These are phyloP conservation scores for Neurospora sp. DNA, from an alignment of 495 filamentous ascomycete species.

Conservation along the genomic window DNA sequence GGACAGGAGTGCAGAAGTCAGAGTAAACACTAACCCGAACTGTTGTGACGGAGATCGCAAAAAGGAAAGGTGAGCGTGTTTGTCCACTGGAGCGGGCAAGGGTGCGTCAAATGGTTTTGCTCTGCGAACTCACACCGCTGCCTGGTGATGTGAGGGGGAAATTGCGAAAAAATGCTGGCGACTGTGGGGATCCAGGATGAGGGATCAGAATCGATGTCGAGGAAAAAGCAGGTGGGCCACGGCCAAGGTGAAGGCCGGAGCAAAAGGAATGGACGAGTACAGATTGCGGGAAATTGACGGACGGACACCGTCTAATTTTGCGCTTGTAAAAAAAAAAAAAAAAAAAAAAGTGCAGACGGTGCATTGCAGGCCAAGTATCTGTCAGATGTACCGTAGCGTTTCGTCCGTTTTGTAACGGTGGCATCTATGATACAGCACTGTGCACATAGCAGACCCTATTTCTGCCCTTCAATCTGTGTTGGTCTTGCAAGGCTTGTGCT, in stretches of 20 bases:
- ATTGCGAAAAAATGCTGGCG: not conserved
- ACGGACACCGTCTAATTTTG: not conserved
- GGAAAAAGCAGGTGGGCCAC: not conserved
- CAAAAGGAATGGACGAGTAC: not conserved
- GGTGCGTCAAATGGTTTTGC: slow-evolving; percentile 7
- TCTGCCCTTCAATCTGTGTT: not conserved
- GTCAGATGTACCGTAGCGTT: not conserved
- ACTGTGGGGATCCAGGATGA: not conserved
- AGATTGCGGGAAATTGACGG: not conserved
- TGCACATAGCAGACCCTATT: not conserved
- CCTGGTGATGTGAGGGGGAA: not conserved
- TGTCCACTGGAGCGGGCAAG: slow-evolving; percentile 2
- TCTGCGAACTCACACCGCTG: not conserved
- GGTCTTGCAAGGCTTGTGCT: not conserved
- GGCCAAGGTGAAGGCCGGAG: not conserved
- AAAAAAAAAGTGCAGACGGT: not conserved
- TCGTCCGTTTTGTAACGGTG: not conserved
- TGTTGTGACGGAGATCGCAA: slow-evolving; percentile 1
- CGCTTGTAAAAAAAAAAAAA: not conserved
- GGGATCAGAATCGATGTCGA: not conserved
- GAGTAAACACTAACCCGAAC: slow-evolving; percentile 6
- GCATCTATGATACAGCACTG: not conserved
- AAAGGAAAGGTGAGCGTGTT: slow-evolving; percentile 3
- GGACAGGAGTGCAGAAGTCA: not conserved
- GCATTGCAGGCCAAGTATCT: not conserved